Evolutionary conservation across 2,329 filamentous ascomycete genomes (phyloP).

Genomic region (Fusarium newnesense): DNA sequence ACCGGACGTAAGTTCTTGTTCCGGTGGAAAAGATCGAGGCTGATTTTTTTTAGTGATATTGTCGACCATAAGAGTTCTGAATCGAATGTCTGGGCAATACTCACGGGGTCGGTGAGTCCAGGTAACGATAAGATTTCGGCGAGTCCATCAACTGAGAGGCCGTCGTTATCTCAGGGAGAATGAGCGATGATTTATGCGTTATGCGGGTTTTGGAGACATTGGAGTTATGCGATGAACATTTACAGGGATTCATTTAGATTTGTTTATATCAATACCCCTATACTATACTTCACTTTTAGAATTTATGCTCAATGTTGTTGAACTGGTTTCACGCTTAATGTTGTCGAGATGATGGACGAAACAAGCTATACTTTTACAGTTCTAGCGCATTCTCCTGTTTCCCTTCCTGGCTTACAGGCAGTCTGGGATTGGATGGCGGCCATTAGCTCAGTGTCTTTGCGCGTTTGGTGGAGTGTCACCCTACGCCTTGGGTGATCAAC

Average conservation of each 20-base stretch:
- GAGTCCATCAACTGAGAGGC: background rate
- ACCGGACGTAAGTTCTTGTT: background rate
- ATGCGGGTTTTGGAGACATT: no score
- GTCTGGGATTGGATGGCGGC: constrained; percentile 12
- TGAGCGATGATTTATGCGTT: background rate
- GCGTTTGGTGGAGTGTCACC: background rate
- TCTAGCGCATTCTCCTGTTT: constrained; percentile 8
- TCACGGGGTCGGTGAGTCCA: constrained; percentile 4
- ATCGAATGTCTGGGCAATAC: constrained; percentile 14
- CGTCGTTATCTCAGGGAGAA: background rate
- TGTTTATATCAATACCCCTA: background rate
- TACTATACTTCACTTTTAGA: no score
- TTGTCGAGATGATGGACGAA: background rate
- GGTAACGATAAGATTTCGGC: background rate
- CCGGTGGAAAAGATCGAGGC: accelerated
- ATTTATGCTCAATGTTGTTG: background rate
- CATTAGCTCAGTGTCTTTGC: background rate
- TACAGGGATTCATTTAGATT: background rate
- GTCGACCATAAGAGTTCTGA: constrained; percentile 18
- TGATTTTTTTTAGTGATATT: constrained; percentile 4
- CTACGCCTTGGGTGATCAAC: background rate
- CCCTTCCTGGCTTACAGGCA: constrained; percentile 3
- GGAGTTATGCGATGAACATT: background rate
- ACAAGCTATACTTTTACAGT: constrained; percentile 7
- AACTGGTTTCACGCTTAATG: background rate